A percentile compares a stretch with the other conserved stretches of the same genome.
Conservation (phyloP, 73 alveolate species). For the Symbiodinium pilosum region DNA sequence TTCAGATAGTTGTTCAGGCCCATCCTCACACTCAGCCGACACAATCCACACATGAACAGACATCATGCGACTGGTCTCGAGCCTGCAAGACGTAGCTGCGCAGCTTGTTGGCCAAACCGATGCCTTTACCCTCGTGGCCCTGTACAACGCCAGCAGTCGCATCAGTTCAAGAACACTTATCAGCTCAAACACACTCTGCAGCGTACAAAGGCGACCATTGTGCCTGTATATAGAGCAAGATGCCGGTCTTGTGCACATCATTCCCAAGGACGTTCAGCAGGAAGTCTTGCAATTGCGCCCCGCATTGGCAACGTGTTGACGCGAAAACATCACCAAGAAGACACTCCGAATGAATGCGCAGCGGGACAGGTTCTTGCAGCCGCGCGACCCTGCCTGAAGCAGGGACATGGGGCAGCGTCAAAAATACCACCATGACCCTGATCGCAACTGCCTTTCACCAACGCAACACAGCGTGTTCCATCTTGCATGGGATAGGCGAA, state of each 20-base stretch:
- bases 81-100: constrained; percentile 54
- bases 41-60: too few species aligned
- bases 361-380: background rate
- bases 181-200: background rate
- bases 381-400: background rate
- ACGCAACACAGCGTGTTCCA: constrained; percentile 53
- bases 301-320: constrained; percentile 59
- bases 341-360: constrained; percentile 66
- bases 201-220: too few species aligned
- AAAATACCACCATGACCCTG: background rate
- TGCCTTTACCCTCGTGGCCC: constrained; percentile 93
- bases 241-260: background rate
- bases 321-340: constrained; percentile 48
- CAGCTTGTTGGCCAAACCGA: constrained; percentile 77
- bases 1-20: background rate
- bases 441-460: constrained; percentile 36
- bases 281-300: constrained; percentile 49
- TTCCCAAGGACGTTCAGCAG: constrained; percentile 38
- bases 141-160: background rate
- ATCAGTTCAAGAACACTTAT: background rate
- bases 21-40: background rate
- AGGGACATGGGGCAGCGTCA: background rate
- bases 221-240: background rate
- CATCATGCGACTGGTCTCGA: too few species aligned
- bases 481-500: constrained; percentile 7